Percentiles rank a stretch among this genome's conserved stretches.
Evolutionary conservation across 805 yeast genomes (phyloP).

Genomic region (Debaryomyces prosopidis): DNA sequence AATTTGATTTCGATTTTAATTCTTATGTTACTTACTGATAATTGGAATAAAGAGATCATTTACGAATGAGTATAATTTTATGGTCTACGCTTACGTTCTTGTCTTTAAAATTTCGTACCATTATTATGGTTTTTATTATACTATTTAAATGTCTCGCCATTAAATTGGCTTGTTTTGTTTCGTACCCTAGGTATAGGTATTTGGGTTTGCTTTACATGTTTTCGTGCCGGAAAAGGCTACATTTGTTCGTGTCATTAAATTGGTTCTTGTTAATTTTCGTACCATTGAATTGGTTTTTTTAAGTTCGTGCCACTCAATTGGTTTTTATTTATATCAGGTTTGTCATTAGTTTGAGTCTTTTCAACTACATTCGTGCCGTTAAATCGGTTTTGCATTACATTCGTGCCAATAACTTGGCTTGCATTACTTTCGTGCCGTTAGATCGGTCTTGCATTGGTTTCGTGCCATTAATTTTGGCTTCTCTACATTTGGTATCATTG

Average conservation of each 20-base stretch:
- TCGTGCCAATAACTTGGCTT: constrained; percentile 6
- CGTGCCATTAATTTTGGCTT: too few species aligned
- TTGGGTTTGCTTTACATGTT: neutral
- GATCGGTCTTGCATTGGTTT: too few species aligned
- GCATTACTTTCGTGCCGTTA: constrained; percentile 1
- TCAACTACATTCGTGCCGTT: constrained; percentile 5
- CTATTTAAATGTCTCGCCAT: neutral
- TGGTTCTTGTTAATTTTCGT: constrained; percentile 4
- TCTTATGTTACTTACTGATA: neutral
- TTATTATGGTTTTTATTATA: neutral
- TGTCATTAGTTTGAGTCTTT: too few species aligned
- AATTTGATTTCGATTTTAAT: constrained; percentile 25
- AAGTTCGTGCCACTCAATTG: too few species aligned
- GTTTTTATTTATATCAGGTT: too few species aligned
- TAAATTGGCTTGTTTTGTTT: constrained; percentile 1
- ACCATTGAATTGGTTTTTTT: constrained; percentile 5
- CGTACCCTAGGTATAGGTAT: neutral
- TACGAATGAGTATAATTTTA: too few species aligned
- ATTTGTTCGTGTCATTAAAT: constrained; percentile 3
- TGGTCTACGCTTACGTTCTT: too few species aligned
- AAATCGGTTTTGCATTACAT: constrained; percentile 7
- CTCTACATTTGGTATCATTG: too few species aligned
- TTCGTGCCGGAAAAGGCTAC: constrained; percentile 4
- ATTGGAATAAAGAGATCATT: neutral
- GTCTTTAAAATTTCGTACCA: neutral